Base-by-base conservation (phyloP, 495 filamentous ascomycete genomes). In the Penicillium macrosclerotiorum region DNA sequence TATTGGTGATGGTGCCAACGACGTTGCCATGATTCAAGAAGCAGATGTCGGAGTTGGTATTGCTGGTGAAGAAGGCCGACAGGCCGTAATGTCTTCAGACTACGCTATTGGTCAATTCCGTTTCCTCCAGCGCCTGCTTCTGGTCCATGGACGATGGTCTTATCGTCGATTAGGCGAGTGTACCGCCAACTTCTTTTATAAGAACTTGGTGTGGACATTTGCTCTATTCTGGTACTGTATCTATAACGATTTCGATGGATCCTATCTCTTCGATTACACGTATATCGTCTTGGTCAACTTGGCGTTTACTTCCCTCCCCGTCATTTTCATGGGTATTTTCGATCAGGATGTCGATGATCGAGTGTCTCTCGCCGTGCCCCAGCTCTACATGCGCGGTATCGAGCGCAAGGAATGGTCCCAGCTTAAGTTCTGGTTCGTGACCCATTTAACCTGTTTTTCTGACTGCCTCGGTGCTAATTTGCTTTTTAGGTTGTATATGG, bases 11-110 rank as follows among this genome's bases (percentile, higher is more conserved):
- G 94, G 93, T 61, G 94, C 94, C 47, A 99, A 97, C 68, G 94
- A 99, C 68, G 94, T 97, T 49, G 94, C 94, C 27, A 99, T 99
- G 94, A 99, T 99, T 62, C 94, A 99, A 68, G 91, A 97, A 67
- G 94, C 94, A 4, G 90, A 99, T 68, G 89, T 97, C 14, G 94
- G 94, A 64, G 92, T 99, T 42, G 94, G 94, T 64, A 96, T 99
- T 65, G 92, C 94, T 49, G 94, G 94, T 67, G 89, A 90, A 51
- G 94, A 99, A 77, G 94, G 94, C 42, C 78, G 94, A 62, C 90
- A 95, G 64, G 94, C 94, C 29, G 94, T 90, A 60, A 99, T 99
- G 94, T 96, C 89, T 30, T 92, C 94, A 8, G 94, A 99, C 67
- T 99, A 95, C 67, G 93, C 93, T 27, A 96, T 99, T 59, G 94